phyloP scores from a whole-genome alignment of 768 basidiomycete genomes.

The Boletus tomentosulus region DNA sequence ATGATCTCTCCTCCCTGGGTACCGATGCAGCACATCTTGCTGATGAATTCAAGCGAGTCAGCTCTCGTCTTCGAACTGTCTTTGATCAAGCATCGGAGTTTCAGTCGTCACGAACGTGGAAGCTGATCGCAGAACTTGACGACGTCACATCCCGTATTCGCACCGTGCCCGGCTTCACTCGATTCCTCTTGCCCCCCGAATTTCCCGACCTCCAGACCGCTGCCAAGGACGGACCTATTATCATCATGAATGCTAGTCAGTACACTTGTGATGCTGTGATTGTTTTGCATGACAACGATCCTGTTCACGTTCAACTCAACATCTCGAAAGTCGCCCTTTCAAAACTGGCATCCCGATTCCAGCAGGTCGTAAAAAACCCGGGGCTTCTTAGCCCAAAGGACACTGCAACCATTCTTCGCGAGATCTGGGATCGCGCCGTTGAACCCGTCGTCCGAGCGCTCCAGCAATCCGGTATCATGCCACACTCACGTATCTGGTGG shows the following conservation, averaged over 20 bases:
- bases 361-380: background rate
- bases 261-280: conserved; percentile 10
- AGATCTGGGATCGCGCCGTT: conserved; percentile 4
- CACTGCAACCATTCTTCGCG: background rate
- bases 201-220: conserved; percentile 7
- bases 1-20: background rate
- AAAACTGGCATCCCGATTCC: background rate
- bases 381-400: background rate
- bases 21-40: background rate
- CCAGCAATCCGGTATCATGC: background rate
- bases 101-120: background rate
- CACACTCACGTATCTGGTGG: conserved; percentile 8
- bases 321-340: background rate
- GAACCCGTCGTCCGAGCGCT: conserved; percentile 5
- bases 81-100: conserved; percentile 1
- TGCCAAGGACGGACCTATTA: conserved; percentile 4
- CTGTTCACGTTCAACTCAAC: background rate
- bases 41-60: background rate
- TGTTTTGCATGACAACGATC: background rate
- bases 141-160: background rate
- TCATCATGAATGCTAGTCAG: background rate
- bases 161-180: background rate
- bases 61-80: background rate
- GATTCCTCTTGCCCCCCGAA: conserved; percentile 10
- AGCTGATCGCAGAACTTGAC: background rate